These are phyloP conservation scores for Rhodotorula graminis DNA, from an alignment of 768 basidiomycete genomes.

Conservation along the genomic window DNA sequence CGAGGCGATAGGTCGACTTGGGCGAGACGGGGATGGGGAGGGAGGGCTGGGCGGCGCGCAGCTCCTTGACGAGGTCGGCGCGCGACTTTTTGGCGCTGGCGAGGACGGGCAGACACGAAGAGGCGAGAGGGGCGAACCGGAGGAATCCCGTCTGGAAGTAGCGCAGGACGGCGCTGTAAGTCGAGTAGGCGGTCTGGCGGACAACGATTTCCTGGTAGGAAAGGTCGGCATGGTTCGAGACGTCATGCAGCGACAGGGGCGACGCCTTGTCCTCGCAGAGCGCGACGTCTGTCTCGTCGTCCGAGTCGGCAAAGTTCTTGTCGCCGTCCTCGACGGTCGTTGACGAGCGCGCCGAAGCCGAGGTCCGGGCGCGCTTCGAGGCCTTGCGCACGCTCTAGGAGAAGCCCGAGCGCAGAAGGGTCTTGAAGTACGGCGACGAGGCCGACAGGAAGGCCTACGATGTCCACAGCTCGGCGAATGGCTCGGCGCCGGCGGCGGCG, in stretches of 20 bases:
- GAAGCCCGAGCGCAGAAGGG: not conserved
- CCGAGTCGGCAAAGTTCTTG: conserved; percentile 7
- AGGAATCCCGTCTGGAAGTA: not conserved
- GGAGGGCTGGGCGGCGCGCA: too few species aligned
- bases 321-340: not conserved
- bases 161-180: not conserved
- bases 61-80: not conserved
- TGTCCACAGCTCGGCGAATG: conserved; percentile 4
- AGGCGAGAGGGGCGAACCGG: not conserved
- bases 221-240: too few species aligned
- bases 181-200: not conserved
- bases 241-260: too few species aligned
- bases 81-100: too few species aligned
- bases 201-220: too few species aligned
- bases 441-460: not conserved
- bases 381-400: not conserved
- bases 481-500: not conserved
- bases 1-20: conserved; percentile 17
- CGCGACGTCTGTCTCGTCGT: conserved; percentile 6
- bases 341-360: too few species aligned
- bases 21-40: conserved; percentile 1
- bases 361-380: not conserved
- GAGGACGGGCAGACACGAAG: not conserved
- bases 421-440: not conserved
- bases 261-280: too few species aligned